Evolutionary conservation across 2,329 filamentous ascomycete genomes (phyloP).

Genomic region (Colletotrichum sp.): DNA sequence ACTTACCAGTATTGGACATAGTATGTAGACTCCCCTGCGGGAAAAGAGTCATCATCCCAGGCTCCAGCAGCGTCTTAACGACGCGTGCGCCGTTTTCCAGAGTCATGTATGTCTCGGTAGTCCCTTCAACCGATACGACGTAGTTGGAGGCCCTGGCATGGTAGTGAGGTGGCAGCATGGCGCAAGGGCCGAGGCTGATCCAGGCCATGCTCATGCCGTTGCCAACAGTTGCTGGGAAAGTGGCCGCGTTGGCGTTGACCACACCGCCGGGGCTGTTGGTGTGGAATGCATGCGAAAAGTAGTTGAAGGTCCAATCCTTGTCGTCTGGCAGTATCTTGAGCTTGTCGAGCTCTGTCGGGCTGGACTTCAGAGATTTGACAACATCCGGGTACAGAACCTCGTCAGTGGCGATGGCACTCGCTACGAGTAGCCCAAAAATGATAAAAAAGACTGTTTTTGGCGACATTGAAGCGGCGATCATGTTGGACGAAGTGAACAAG

Average conservation of each 20-base stretch:
- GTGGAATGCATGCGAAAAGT: slow-evolving; percentile 44
- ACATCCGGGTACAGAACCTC: slow-evolving; percentile 29
- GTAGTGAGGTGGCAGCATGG: slow-evolving; percentile 55
- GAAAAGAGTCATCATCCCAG: slow-evolving; percentile 55
- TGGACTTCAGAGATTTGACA: slow-evolving; percentile 31
- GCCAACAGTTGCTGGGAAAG: slow-evolving; percentile 51
- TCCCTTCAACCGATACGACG: slow-evolving; percentile 51
- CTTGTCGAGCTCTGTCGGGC: slow-evolving; percentile 50
- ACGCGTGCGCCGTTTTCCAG: slow-evolving; percentile 53
- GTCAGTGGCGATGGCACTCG: not conserved
- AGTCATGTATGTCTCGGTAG: slow-evolving; percentile 55
- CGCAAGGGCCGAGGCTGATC: slow-evolving; percentile 53
- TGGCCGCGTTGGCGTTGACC: slow-evolving; percentile 55
- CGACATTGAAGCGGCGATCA: not conserved
- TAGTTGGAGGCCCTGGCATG: slow-evolving; percentile 55
- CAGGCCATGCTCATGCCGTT: slow-evolving; percentile 52
- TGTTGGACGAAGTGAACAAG: slow-evolving; percentile 4
- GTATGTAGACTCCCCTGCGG: slow-evolving; percentile 50
- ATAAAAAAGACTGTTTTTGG: not conserved
- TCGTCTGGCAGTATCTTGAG: slow-evolving; percentile 42
- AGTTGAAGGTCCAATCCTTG: slow-evolving; percentile 55
- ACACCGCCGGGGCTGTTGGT: slow-evolving; percentile 51
- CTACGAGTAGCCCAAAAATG: not conserved
- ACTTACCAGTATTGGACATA: slow-evolving; percentile 54
- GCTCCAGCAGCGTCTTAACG: slow-evolving; percentile 42